phyloP scores from a whole-genome alignment of 805 yeast species.

The Blastobotrys attinorum region DNA sequence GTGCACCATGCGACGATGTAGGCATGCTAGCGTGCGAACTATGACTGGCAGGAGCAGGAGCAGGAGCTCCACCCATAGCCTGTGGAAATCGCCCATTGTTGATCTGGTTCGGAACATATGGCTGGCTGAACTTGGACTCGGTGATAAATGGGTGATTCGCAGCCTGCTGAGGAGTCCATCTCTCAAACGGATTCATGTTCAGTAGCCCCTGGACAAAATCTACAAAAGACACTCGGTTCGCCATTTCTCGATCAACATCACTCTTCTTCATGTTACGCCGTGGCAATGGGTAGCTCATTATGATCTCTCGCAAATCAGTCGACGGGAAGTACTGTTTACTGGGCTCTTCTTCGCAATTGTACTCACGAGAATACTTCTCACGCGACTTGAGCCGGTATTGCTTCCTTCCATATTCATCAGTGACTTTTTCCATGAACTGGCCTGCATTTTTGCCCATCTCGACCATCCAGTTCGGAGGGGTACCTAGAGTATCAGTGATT shows the following conservation, averaged over 20 bases:
- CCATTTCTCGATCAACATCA: slow-evolving; percentile 60
- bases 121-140: slow-evolving; percentile 45
- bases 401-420: slow-evolving; percentile 30
- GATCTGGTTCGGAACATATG: slow-evolving; percentile 21
- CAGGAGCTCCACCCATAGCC: slow-evolving; percentile 5
- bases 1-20: background rate
- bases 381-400: slow-evolving; percentile 39
- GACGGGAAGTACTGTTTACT: slow-evolving; percentile 75
- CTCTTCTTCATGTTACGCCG: slow-evolving; percentile 28
- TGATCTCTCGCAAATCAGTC: slow-evolving; percentile 58
- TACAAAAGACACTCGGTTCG: slow-evolving; percentile 58
- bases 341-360: slow-evolving; percentile 53
- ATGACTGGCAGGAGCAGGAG: slow-evolving; percentile 4
- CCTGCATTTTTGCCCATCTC: slow-evolving; percentile 85
- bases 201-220: slow-evolving; percentile 75
- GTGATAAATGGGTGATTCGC: slow-evolving; percentile 83
- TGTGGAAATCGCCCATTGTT: no score
- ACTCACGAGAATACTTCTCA: slow-evolving; percentile 43
- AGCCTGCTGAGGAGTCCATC: slow-evolving; percentile 98
- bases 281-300: slow-evolving; percentile 57
- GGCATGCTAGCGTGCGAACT: background rate
- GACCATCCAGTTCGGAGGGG: slow-evolving; percentile 93
- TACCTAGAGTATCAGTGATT: slow-evolving; percentile 72
- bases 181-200: slow-evolving; percentile 81
- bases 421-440: slow-evolving; percentile 51